Conservation (phyloP, 495 filamentous ascomycete species). For the Melanomma pulvis-pyrius region DNA sequence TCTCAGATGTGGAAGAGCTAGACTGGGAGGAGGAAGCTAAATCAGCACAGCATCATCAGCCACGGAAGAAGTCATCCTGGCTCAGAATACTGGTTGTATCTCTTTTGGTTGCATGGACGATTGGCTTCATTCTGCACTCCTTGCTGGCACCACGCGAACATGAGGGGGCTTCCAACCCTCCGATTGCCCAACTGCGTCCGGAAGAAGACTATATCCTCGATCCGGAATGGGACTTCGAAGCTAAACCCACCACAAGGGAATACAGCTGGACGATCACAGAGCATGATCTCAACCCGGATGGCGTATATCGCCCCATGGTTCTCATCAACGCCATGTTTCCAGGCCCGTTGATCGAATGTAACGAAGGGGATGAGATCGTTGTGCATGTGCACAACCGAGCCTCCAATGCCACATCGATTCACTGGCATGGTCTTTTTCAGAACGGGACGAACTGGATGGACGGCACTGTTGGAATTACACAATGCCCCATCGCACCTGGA, state of each 20-base stretch:
- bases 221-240: constrained; percentile 51
- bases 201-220: constrained; percentile 52
- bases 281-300: constrained; percentile 55
- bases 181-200: constrained; percentile 11
- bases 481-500: constrained; percentile 43
- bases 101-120: constrained; percentile 9
- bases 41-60: background rate
- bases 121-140: constrained; percentile 22
- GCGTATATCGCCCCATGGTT: constrained; percentile 54
- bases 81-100: constrained; percentile 7
- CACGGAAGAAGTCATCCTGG: constrained; percentile 3
- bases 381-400: constrained; percentile 50
- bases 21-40: constrained; percentile 9
- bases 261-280: constrained; percentile 57
- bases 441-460: constrained; percentile 43
- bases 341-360: constrained; percentile 36
- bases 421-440: constrained; percentile 41
- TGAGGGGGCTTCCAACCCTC: background rate
- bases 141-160: background rate
- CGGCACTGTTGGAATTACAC: constrained; percentile 34
- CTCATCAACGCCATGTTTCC: constrained; percentile 37
- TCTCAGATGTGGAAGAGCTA: constrained; percentile 19
- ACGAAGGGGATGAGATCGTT: constrained; percentile 46
- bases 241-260: constrained; percentile 47
- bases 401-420: constrained; percentile 47